Evolutionary conservation across 306 rosid genomes (phyloP).

Genomic region (Pachyrhizus erosus): DNA sequence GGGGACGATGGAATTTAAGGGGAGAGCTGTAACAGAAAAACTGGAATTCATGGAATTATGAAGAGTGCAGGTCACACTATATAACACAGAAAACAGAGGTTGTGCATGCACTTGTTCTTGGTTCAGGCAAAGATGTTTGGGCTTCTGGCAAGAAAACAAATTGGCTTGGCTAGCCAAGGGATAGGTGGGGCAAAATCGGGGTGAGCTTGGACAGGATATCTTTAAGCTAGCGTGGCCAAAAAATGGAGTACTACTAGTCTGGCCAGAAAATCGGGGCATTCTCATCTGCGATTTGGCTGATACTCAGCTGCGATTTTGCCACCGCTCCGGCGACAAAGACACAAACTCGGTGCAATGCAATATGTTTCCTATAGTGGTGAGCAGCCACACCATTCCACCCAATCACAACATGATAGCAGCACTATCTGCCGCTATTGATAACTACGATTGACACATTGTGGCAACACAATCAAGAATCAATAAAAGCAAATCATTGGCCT

Average conservation of each 20-base stretch:
- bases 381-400: not conserved
- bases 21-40: no score
- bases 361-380: not conserved
- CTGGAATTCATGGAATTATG: not conserved
- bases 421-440: not conserved
- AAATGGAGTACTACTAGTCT: no score
- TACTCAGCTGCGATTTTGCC: not conserved
- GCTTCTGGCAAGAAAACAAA: not conserved
- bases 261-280: not conserved
- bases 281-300: not conserved
- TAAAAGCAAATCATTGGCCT: not conserved
- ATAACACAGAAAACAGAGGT: not conserved
- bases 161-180: not conserved
- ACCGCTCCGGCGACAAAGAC: not conserved
- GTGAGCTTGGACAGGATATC: no score
- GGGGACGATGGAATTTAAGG: no score
- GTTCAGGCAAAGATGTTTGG: not conserved
- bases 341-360: not conserved
- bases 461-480: not conserved
- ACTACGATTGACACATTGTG: not conserved
- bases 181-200: not conserved
- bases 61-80: not conserved
- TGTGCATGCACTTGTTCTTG: not conserved
- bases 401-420: not conserved
- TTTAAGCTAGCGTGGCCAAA: not conserved